Base-by-base conservation (phyloP, 2,329 filamentous ascomycete genomes). In the Aschersonia sp. region DNA sequence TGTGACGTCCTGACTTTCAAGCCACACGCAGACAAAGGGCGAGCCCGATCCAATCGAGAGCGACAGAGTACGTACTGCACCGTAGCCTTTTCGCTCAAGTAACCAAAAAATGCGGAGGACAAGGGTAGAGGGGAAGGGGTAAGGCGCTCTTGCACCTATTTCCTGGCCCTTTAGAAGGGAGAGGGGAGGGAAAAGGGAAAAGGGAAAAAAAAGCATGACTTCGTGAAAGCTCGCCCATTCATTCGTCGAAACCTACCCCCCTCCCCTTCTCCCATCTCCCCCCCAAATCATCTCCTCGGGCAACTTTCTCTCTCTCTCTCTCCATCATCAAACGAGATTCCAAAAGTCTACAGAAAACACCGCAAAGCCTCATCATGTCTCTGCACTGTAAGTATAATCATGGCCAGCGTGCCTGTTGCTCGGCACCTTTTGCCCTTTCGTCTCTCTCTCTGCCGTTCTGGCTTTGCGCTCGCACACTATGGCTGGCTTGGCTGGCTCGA, bases 301-400 rank as follows among this genome's bases (percentile, higher is more conserved):
- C 22, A 22, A 22, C 22, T 22, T 22, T 22, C 22, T 22, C 22
- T 22, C 22, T 22, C 22, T 22, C 4, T 22, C 22, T 22, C 4
- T 22, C 22, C 22, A 22, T 22, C 22, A 22, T 4, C 22, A 22
- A 22, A 22, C 22, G 22, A 22, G 22, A 22, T 22, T 22, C 4
- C 22, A 22, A 22, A 22, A 22, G 22, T 22, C 22, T 22, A 22
- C 22, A 22, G 22, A 22, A 22, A 22, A 22, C 22, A 22, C 22
- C 40, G 7, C 40, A 42, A 42, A 42, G 9, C 35, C 12, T 22
- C 63, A 72, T 49, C 60, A 78, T 78, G 75, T 76, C 75, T 73
- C 71, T 78, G 55, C 73, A 78, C 64, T 78, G 74, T 77, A 60
- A 64, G 73, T 46, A 32, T 12, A 22, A 29, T 33, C 29, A 29